These are phyloP conservation scores for Neonectria sp. DNA, from an alignment of 2,329 filamentous ascomycete species.

Conservation along the genomic window DNA sequence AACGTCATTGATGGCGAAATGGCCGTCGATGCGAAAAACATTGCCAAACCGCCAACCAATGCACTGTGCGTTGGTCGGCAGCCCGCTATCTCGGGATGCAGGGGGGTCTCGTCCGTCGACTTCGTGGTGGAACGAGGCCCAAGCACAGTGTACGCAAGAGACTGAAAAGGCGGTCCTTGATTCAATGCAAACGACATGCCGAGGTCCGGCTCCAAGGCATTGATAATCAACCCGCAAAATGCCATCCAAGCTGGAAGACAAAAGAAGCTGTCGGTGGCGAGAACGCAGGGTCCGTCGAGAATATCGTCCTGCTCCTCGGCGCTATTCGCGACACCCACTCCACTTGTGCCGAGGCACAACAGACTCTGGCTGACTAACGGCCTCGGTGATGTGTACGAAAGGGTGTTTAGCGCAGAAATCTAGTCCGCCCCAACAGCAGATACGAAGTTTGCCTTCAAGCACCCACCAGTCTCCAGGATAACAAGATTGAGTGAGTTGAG, in stretches of 20 bases:
- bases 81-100: neutral
- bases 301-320: constrained; percentile 4
- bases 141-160: neutral
- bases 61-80: neutral
- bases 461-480: too few species aligned
- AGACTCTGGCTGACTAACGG: constrained; percentile 13
- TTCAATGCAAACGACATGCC: neutral
- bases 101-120: too few species aligned
- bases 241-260: neutral
- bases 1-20: constrained; percentile 14
- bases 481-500: neutral
- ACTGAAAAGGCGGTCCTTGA: neutral
- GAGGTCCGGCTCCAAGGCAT: neutral
- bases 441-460: neutral
- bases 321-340: neutral
- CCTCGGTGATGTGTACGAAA: neutral
- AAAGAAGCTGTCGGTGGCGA: neutral
- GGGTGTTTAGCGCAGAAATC: constrained; percentile 1
- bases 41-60: neutral
- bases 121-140: neutral
- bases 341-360: constrained; percentile 22
- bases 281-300: neutral
- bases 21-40: constrained; percentile 2
- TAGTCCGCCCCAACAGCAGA: neutral
- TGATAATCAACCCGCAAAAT: neutral